phyloP scores from a whole-genome alignment of 345 rosid genomes.

The Adansonia digitata region DNA sequence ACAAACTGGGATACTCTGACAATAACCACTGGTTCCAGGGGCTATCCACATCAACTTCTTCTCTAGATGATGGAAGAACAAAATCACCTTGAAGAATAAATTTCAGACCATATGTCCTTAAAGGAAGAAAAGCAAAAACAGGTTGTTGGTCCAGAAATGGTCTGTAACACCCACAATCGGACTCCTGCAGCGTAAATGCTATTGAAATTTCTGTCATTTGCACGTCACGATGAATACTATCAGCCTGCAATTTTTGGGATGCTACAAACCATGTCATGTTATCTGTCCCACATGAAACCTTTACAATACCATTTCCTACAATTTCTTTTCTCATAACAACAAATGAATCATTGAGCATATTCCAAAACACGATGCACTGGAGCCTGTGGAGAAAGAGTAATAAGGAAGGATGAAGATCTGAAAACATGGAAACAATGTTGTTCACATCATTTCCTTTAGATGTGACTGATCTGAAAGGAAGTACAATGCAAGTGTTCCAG shows the following conservation, averaged over 20 bases:
- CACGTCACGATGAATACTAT: slow-evolving; percentile 45
- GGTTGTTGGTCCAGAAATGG: slow-evolving; percentile 69
- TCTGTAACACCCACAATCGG: slow-evolving; percentile 45
- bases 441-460: slow-evolving; percentile 52
- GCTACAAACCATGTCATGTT: slow-evolving; percentile 89
- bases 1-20: slow-evolving; percentile 72
- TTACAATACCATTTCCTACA: slow-evolving; percentile 58
- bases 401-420: slow-evolving; percentile 87
- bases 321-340: slow-evolving; percentile 73
- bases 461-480: slow-evolving; percentile 70
- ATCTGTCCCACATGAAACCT: slow-evolving; percentile 65
- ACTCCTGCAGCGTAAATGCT: slow-evolving; percentile 75
- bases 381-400: slow-evolving; percentile 91
- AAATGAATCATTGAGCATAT: slow-evolving; percentile 56
- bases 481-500: slow-evolving; percentile 89
- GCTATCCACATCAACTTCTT: slow-evolving; percentile 90
- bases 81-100: slow-evolving; percentile 96
- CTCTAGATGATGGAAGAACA: slow-evolving; percentile 94
- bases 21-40: slow-evolving; percentile 95
- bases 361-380: slow-evolving; percentile 61
- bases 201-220: slow-evolving; percentile 75
- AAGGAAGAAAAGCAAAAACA: slow-evolving; percentile 90
- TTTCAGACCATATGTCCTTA: slow-evolving; percentile 88
- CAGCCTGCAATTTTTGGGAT: slow-evolving; percentile 59
- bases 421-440: slow-evolving; percentile 58